Base-by-base conservation (phyloP, 2,329 filamentous ascomycete species). In the Karstenula rhodostoma region DNA sequence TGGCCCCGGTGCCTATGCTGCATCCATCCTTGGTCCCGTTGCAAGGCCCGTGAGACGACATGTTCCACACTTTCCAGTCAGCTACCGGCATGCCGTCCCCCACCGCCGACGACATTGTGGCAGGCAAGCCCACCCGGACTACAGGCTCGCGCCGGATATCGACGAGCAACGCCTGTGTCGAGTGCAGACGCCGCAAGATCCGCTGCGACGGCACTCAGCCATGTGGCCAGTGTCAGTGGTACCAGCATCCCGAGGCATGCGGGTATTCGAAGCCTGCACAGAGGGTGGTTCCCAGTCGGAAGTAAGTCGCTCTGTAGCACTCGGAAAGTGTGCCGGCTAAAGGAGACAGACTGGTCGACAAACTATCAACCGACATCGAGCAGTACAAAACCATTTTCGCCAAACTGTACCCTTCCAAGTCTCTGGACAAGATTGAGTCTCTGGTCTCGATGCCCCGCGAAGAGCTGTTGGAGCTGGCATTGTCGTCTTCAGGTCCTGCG, bases 141-240 rank as follows among this genome's bases (percentile, higher is more conserved):
- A 67, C 74, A 23, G 78, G 74, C 43, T 80, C 80, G 23, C 71
- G 80, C 37, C 76, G 81, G 5, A 82, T 82, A 48, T 82, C 81
- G 4, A 83, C 81, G 4, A 81, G 76, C 68, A 82, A 90, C 71
- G 90, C 90, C 40, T 93, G 90, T 75, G 88, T 90, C 50, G 90
- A 91, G 69, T 93, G 91, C 79, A 89, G 93, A 73, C 85, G 91
- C 67, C 86, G 91, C 63, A 95, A 94, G 78, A 94, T 94, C 57
- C 89, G 92, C 64, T 95, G 92, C 73, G 91, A 94, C 79, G 92
- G 92, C 57, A 86, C 89, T 66, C 89, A 92, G 72, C 92, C 92
- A 12, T 95, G 92, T 73, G 90, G 91, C 40, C 91, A 93, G 74
- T 95, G 92, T 74, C 85, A 91, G 59, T 93, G 91, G 76, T 94